A percentile compares a stretch with the other conserved stretches of the same genome.
Conservation (phyloP, 352 stramenopile genomes). For the Phytophthora multivora region DNA sequence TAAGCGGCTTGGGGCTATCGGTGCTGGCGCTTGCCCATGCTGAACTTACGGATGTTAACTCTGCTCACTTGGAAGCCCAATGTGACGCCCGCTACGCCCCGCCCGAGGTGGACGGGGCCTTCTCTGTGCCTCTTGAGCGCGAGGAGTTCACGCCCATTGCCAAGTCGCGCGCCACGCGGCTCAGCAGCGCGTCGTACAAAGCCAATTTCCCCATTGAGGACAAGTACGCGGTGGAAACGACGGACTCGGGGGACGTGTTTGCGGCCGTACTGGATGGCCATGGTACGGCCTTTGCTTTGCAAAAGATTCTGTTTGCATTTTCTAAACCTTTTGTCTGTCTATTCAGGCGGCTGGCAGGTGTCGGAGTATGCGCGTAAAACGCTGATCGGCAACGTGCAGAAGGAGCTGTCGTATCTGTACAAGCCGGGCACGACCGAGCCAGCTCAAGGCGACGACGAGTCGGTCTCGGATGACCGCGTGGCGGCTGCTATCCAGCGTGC, state of each 20-base stretch:
- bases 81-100: slow-evolving; percentile 62
- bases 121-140: slow-evolving; percentile 59
- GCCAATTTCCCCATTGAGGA: slow-evolving; percentile 83
- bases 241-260: slow-evolving; percentile 80
- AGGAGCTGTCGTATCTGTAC: slow-evolving; percentile 63
- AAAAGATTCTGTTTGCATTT: too few relatives aligned
- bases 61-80: slow-evolving; percentile 41
- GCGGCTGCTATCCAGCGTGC: slow-evolving; percentile 76
- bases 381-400: slow-evolving; percentile 83
- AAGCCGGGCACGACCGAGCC: slow-evolving; percentile 33
- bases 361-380: slow-evolving; percentile 87
- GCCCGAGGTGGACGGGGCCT: slow-evolving; percentile 44
- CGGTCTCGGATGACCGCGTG: slow-evolving; percentile 54
- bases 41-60: slow-evolving; percentile 24
- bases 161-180: slow-evolving; percentile 51
- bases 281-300: slow-evolving; percentile 39
- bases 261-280: slow-evolving; percentile 91
- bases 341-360: slow-evolving; percentile 91
- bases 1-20: slow-evolving; percentile 57
- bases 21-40: slow-evolving; percentile 44
- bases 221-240: slow-evolving; percentile 78
- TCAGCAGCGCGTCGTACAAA: slow-evolving; percentile 68
- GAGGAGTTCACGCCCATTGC: slow-evolving; percentile 50
- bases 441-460: slow-evolving; percentile 29
- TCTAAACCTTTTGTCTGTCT: background rate